Percentiles rank a stretch among this genome's conserved stretches.
Evolutionary conservation across 257 asterid species (phyloP).

Genomic region (Plantago elongata): DNA sequence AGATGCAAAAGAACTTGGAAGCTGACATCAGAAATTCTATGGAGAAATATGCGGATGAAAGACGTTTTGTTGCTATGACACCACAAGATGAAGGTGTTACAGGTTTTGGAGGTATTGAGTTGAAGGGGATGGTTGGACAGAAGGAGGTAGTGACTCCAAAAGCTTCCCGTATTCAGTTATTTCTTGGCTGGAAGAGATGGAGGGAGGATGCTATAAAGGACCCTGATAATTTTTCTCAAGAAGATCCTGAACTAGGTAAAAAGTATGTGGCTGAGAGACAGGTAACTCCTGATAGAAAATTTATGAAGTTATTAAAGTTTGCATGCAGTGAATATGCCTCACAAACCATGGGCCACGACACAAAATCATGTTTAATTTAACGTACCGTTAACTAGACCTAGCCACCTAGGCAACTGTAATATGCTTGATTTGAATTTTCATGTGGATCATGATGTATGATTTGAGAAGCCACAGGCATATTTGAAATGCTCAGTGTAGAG

Average conservation of each 20-base stretch:
- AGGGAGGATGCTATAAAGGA: constrained; percentile 66
- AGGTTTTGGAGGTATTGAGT: constrained; percentile 86
- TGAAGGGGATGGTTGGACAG: constrained; percentile 89
- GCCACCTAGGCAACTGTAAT: no score
- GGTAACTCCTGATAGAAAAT: constrained; percentile 42
- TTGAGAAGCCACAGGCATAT: no score
- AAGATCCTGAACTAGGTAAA: constrained; percentile 72
- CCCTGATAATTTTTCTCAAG: constrained; percentile 58
- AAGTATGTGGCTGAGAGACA: constrained; percentile 83
- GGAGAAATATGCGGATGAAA: constrained; percentile 77
- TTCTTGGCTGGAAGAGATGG: constrained; percentile 95
- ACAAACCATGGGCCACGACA: neutral
- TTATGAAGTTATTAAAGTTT: constrained; percentile 10
- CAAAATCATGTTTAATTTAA: no score
- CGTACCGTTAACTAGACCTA: no score
- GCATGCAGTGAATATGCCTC: constrained; percentile 7
- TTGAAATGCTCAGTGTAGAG: no score
- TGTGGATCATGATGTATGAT: no score
- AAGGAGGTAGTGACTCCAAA: constrained; percentile 78
- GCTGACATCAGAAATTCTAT: constrained; percentile 52
- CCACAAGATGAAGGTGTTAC: constrained; percentile 81
- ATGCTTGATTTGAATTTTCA: no score
- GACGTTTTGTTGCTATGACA: constrained; percentile 57
- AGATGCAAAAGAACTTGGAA: constrained; percentile 75
- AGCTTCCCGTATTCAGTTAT: constrained; percentile 53